Conservation (phyloP, 768 basidiomycete species). For the Galerina marginata region DNA sequence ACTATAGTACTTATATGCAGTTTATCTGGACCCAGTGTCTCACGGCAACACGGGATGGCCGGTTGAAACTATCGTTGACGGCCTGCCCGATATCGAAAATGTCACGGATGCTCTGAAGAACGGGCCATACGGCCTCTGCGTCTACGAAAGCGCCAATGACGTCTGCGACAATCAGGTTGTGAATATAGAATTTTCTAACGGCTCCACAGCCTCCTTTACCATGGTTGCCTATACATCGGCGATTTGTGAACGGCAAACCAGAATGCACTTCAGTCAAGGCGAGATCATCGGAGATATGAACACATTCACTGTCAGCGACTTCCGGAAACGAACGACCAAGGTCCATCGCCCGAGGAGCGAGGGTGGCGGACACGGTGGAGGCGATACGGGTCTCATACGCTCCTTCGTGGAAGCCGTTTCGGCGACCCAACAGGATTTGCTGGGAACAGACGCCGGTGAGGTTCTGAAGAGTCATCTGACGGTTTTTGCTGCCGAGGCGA, state of each 20-base stretch:
- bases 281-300: slow-evolving; percentile 90
- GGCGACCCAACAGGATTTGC: slow-evolving; percentile 60
- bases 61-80: slow-evolving; percentile 71
- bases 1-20: slow-evolving; percentile 38
- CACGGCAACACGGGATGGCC: slow-evolving; percentile 69
- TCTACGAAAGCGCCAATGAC: slow-evolving; percentile 85
- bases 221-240: slow-evolving; percentile 86
- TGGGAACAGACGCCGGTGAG: slow-evolving; percentile 72
- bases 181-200: slow-evolving; percentile 84
- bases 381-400: slow-evolving; percentile 77
- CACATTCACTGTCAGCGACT: slow-evolving; percentile 78
- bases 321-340: slow-evolving; percentile 57
- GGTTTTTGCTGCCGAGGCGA: slow-evolving; percentile 87
- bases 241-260: slow-evolving; percentile 83
- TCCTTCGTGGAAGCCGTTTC: slow-evolving; percentile 80
- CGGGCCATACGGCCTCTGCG: slow-evolving; percentile 81
- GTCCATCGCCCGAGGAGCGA: slow-evolving; percentile 54
- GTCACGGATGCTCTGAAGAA: slow-evolving; percentile 71
- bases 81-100: slow-evolving; percentile 86
- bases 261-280: slow-evolving; percentile 85
- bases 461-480: slow-evolving; percentile 80
- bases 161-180: slow-evolving; percentile 93
- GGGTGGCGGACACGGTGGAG: slow-evolving; percentile 83
- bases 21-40: slow-evolving; percentile 80
- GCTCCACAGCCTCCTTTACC: slow-evolving; percentile 84